Evolutionary conservation across 2,329 filamentous ascomycete species (phyloP), one percentile per base, ranked within the genome.

Genomic region (Fusarium sp.): DNA sequence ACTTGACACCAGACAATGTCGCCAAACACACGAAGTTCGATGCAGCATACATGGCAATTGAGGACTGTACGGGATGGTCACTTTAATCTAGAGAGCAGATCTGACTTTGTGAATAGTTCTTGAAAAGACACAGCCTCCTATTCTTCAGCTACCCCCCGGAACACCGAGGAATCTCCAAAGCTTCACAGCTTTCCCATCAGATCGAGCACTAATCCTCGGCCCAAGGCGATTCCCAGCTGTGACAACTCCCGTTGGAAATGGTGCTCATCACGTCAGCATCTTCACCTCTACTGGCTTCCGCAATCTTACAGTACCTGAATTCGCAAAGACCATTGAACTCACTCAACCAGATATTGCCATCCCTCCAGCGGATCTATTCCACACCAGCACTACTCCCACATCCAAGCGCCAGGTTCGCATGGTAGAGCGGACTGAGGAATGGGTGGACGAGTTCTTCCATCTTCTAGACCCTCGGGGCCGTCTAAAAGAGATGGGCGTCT

Each of bases 241-340:
- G 20, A 79, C 85, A 10, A 88, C 90, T 8, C 92, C 92, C 1
- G 83, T 89, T 67, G 87, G 87, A 20, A 94, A 96, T 76, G 90
- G 89, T 10, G 87, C 90, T 65, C 87, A 86, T 39, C 86, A 89
- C 46, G 84, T 98, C 41, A 89, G 91, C 19, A 86, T 98, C 47
- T 89, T 92, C 75, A 97, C 96, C 3, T 95, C 94, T 1, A 92
- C 93, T 1, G 96, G 96, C 30, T 97, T 96, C 79, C 87, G 88
- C 64, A 84, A 87, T 57, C 82, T 98, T 33, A 86, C 87, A 32
- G 87, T 89, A 0, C 83, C 87, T 8, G 87, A 92, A 54, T 98
- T 96, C 79, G 82, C 86, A 33, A 81, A 87, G 7, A 89, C 89
- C 19, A 83, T 91, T 32, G 79, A 85, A 60, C 84, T 81, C n/a